Percentiles rank a stretch among this genome's conserved stretches.
phyloP scores from a whole-genome alignment of 2,329 filamentous ascomycete genomes.

The Exserohilum turcica region DNA sequence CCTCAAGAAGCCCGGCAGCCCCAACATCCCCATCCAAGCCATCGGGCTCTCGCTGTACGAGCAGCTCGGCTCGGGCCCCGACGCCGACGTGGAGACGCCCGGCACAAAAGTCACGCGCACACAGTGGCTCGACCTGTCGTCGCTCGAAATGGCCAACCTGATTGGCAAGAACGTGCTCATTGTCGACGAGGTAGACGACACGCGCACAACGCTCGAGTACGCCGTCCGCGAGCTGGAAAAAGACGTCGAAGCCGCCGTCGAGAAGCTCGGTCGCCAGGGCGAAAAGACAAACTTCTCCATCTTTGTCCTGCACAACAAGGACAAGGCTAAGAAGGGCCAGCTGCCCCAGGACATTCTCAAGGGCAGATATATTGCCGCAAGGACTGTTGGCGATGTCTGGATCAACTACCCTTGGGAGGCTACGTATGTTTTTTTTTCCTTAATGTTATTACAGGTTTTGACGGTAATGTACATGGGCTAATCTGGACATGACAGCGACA shows the following conservation, averaged over 20 bases:
- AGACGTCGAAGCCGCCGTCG: constrained; percentile 82
- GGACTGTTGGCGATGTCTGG: constrained; percentile 93
- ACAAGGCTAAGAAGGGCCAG: constrained; percentile 91
- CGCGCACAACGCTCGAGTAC: constrained; percentile 90
- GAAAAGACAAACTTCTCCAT: constrained; percentile 88
- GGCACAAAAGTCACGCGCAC: constrained; percentile 96
- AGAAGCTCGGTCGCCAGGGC: constrained; percentile 69
- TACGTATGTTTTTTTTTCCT: constrained; percentile 55
- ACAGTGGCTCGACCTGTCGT: constrained; percentile 93
- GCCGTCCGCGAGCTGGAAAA: constrained; percentile 92
- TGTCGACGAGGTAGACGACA: constrained; percentile 95
- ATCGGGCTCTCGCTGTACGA: constrained; percentile 98
- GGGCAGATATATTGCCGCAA: constrained; percentile 79
- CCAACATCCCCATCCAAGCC: constrained; percentile 98
- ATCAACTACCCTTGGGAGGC: constrained; percentile 99
- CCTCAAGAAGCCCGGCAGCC: constrained; percentile 81
- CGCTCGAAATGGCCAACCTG: constrained; percentile 84
- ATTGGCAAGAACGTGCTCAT: constrained; percentile 91
- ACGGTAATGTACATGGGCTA: constrained; percentile 16
- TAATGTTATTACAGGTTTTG: background rate
- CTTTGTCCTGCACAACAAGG: constrained; percentile 98
- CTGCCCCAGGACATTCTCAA: constrained; percentile 80
- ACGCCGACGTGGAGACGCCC: constrained; percentile 72
- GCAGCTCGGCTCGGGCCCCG: constrained; percentile 65
- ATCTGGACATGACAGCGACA: constrained; percentile 63